These are phyloP conservation scores for Yarrowia sp. DNA, from an alignment of 805 yeast genomes.

Conservation along the genomic window DNA sequence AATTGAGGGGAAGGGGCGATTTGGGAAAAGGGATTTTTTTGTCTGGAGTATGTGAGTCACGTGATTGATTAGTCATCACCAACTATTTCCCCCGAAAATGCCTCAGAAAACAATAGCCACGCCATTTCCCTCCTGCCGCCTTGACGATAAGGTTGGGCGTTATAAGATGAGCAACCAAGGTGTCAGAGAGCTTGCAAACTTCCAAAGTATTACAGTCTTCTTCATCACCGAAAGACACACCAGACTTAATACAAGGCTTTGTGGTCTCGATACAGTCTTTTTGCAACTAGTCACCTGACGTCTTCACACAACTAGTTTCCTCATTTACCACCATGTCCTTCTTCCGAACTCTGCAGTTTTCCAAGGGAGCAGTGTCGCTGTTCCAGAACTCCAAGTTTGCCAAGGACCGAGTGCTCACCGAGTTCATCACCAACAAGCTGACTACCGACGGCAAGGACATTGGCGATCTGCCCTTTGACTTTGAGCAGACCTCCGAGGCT, in stretches of 20 bases:
- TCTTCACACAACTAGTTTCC: too few relatives aligned
- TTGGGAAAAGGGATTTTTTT: too few relatives aligned
- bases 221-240: neutral
- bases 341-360: constrained; percentile 29
- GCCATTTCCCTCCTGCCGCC: neutral
- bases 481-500: constrained; percentile 13
- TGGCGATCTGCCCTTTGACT: constrained; percentile 24
- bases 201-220: too few relatives aligned
- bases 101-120: too few relatives aligned
- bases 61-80: too few relatives aligned
- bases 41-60: too few relatives aligned
- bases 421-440: constrained; percentile 8
- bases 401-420: constrained; percentile 11
- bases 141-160: constrained; percentile 14
- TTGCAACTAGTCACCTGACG: too few relatives aligned
- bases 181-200: neutral
- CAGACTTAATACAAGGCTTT: too few relatives aligned
- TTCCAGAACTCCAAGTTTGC: constrained; percentile 30
- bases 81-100: too few relatives aligned
- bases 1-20: too few relatives aligned
- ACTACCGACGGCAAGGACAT: neutral
- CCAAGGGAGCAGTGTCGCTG: constrained; percentile 36
- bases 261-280: too few relatives aligned
- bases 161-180: constrained; percentile 15
- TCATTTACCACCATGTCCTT: constrained; percentile 25